Conservation (phyloP, 495 filamentous ascomycete genomes). For the Cryomyces minteri region DNA sequence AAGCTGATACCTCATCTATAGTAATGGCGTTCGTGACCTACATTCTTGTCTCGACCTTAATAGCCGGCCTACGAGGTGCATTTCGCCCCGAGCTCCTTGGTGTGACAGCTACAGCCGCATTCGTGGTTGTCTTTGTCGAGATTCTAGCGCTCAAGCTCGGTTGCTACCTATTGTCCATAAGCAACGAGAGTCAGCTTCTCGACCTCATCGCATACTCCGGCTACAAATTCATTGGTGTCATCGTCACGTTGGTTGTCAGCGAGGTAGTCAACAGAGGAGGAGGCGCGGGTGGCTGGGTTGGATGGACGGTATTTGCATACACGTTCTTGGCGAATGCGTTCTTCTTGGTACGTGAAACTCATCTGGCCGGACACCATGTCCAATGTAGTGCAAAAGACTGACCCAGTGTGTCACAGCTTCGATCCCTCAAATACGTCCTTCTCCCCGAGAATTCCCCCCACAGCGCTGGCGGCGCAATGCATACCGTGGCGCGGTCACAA, state of each 20-base stretch:
- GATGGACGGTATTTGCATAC: conserved; percentile 78
- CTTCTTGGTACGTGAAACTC: conserved; percentile 47
- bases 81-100: conserved; percentile 92
- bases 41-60: conserved; percentile 73
- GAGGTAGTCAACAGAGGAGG: conserved; percentile 58
- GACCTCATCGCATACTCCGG: conserved; percentile 92
- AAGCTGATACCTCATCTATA: neutral
- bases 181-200: conserved; percentile 68
- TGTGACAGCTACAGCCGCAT: conserved; percentile 65
- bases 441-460: conserved; percentile 64
- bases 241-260: conserved; percentile 60
- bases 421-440: conserved; percentile 87
- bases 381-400: no score
- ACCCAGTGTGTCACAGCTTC: conserved; percentile 36
- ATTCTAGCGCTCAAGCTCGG: conserved; percentile 80
- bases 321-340: conserved; percentile 89
- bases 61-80: conserved; percentile 78
- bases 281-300: conserved; percentile 70
- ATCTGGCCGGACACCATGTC: neutral
- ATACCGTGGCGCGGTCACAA: conserved; percentile 68
- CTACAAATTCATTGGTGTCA: conserved; percentile 97
- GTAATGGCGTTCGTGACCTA: conserved; percentile 91
- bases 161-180: conserved; percentile 82
- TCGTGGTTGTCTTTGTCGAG: conserved; percentile 67
- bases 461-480: conserved; percentile 38